Conservation (phyloP, 352 stramenopile genomes). For the Phytopythium boreale region DNA sequence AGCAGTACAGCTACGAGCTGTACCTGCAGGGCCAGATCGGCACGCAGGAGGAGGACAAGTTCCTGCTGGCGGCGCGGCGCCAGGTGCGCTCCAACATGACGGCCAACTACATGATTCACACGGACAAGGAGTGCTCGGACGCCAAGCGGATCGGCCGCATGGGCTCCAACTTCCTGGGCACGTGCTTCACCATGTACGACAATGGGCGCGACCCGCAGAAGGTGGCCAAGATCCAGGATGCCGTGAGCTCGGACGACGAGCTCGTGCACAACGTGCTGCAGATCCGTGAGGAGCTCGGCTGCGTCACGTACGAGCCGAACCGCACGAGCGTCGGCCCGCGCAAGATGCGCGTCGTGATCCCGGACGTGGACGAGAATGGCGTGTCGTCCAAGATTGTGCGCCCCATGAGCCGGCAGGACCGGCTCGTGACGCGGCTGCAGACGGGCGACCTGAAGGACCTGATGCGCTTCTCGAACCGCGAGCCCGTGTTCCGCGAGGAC, state of each 20-base stretch:
- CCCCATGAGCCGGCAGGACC: conserved; percentile 82
- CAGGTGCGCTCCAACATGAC: conserved; percentile 89
- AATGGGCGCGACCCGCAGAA: conserved; percentile 88
- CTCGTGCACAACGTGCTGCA: conserved; percentile 81
- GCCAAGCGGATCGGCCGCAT: conserved; percentile 78
- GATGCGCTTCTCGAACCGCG: conserved; percentile 86
- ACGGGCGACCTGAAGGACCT: conserved; percentile 75
- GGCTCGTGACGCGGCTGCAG: conserved; percentile 69
- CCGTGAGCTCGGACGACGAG: conserved; percentile 60
- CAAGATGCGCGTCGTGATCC: conserved; percentile 86
- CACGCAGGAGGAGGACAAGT: conserved; percentile 80
- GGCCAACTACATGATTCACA: conserved; percentile 85
- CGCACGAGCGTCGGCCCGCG: conserved; percentile 80
- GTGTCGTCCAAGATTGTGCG: conserved; percentile 79
- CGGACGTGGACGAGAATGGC: conserved; percentile 78
- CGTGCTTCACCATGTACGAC: conserved; percentile 86
- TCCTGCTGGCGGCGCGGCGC: conserved; percentile 66
- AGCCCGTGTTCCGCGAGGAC: conserved; percentile 84
- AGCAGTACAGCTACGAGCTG: conserved; percentile 84
- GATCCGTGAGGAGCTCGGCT: conserved; percentile 83
- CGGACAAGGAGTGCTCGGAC: conserved; percentile 77
- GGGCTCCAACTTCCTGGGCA: conserved; percentile 87
- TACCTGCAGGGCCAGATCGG: conserved; percentile 83
- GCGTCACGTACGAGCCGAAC: conserved; percentile 86
- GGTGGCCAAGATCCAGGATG: conserved; percentile 84